Percentiles rank a stretch among this genome's conserved stretches.
These are phyloP conservation scores for Silene coronaria DNA, from an alignment of 179 eudicot genomes.

Conservation along the genomic window DNA sequence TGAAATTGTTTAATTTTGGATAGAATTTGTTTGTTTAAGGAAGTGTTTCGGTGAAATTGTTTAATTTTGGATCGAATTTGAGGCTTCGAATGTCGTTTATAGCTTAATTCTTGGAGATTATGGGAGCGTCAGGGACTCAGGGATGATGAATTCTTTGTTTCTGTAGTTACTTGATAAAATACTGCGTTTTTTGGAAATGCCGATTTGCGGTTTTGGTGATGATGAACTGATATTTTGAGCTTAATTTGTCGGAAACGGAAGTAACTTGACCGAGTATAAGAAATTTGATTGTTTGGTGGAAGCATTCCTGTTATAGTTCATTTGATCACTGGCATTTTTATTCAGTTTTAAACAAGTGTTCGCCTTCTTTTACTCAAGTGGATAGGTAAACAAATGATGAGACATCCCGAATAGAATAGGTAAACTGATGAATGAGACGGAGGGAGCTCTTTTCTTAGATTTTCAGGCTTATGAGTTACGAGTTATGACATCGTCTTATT, in stretches of 20 bases:
- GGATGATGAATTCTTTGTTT: neutral
- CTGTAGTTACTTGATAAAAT: neutral
- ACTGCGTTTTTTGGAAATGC: neutral
- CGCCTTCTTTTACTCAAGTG: neutral
- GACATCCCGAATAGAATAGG: too few relatives aligned
- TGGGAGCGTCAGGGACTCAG: neutral
- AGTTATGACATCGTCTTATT: too few relatives aligned
- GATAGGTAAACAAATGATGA: too few relatives aligned
- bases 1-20: neutral
- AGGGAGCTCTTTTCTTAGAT: too few relatives aligned
- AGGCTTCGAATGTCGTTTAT: neutral
- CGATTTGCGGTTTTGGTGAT: neutral
- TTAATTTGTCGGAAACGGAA: neutral
- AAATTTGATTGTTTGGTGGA: neutral
- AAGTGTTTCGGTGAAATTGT: too few relatives aligned
- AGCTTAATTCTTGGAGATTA: neutral
- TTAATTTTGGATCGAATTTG: neutral
- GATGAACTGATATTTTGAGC: too few relatives aligned
- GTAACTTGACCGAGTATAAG: neutral
- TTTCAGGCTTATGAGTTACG: too few relatives aligned
- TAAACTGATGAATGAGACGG: too few relatives aligned
- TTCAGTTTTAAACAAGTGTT: neutral
- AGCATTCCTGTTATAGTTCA: neutral
- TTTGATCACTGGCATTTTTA: neutral
- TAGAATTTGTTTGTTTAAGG: too few relatives aligned